Conservation (phyloP, 257 asterid genomes). For the Salvia rosmarinus region DNA sequence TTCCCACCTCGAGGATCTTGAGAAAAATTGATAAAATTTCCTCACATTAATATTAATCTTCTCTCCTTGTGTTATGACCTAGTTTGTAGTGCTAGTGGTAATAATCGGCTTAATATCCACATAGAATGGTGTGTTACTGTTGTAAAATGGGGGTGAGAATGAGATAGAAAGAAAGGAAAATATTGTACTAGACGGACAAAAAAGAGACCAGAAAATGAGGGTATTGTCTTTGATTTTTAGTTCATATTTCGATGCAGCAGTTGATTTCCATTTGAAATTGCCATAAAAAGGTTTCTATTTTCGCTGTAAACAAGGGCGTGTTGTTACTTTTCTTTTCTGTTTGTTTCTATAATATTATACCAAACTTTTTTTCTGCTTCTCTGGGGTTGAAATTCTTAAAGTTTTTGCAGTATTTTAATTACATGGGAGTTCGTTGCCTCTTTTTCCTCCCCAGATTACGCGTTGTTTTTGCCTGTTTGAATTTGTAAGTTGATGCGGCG, state of each 20-base stretch:
- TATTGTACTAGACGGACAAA: conserved; percentile 26
- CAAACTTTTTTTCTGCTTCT: conserved; percentile 5
- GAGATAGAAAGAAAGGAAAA: conserved; percentile 22
- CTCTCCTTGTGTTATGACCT: not conserved
- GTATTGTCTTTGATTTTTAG: conserved; percentile 43
- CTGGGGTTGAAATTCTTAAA: conserved; percentile 23
- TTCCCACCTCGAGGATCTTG: conserved; percentile 94
- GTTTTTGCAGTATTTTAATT: not conserved
- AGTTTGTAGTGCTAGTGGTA: conserved; percentile 10
- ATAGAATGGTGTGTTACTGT: conserved; percentile 29
- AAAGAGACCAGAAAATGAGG: conserved; percentile 45
- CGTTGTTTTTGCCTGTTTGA: conserved; percentile 27
- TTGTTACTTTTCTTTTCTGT: conserved; percentile 1
- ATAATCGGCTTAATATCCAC: not conserved
- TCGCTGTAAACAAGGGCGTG: conserved; percentile 29
- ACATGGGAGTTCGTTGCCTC: conserved; percentile 10
- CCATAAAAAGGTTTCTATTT: conserved; percentile 24
- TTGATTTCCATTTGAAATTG: conserved; percentile 31
- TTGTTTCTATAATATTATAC: not conserved
- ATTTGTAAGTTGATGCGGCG: not conserved
- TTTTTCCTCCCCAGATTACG: conserved; percentile 31
- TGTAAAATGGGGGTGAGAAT: conserved; percentile 27
- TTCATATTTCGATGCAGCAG: conserved; percentile 39
- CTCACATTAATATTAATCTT: not conserved
- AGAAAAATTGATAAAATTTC: not conserved